Percentiles rank a stretch among this genome's conserved stretches.
Evolutionary conservation across 2,329 filamentous ascomycete species (phyloP).

Genomic region (Colletotrichum incanum): DNA sequence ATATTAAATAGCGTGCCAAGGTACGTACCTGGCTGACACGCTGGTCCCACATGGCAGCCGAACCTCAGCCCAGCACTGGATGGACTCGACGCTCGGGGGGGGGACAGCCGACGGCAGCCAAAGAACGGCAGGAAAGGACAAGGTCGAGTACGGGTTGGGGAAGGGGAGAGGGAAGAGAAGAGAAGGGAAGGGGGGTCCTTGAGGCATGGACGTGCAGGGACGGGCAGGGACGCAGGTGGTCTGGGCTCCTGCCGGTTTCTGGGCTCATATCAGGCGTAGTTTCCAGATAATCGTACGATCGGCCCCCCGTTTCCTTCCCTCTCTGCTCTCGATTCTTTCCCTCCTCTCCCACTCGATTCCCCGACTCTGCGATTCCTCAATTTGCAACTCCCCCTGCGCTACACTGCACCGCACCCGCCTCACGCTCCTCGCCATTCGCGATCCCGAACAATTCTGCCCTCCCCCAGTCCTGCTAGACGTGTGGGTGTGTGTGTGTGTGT

Average conservation of each 20-base stretch:
- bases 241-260: constrained; percentile 26
- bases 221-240: constrained; percentile 34
- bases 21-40: constrained; percentile 7
- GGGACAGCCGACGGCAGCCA: neutral
- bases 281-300: constrained; percentile 45
- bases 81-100: neutral
- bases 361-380: neutral
- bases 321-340: constrained; percentile 27
- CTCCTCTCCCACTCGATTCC: constrained; percentile 22
- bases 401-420: neutral
- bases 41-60: constrained; percentile 1
- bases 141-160: neutral
- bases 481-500: neutral
- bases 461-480: neutral
- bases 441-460: neutral
- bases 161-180: no score
- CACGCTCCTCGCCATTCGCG: neutral
- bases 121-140: neutral
- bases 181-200: neutral
- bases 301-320: constrained; percentile 33
- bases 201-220: constrained; percentile 1
- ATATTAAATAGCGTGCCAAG: neutral
- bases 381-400: neutral
- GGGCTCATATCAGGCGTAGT: constrained; percentile 40
- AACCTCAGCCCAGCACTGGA: neutral